Evolutionary conservation across 2,329 filamentous ascomycete species (phyloP).

Genomic region (Arthrobotrys conoides): DNA sequence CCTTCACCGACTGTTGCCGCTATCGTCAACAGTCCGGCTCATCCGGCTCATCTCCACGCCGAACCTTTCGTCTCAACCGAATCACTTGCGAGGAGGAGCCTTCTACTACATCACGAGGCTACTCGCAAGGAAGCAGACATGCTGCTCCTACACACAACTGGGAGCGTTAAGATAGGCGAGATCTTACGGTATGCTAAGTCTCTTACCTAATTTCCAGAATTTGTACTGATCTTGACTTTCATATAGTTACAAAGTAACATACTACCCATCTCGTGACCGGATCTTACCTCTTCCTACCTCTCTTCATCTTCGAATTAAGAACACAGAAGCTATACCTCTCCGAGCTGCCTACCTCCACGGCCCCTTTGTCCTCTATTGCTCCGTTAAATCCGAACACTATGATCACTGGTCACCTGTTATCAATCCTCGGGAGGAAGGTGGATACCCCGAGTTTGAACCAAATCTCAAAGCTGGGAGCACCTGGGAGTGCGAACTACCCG

Average conservation of each 20-base stretch:
- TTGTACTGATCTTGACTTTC: neutral
- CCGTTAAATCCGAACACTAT: conserved; percentile 68
- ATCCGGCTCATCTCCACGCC: conserved; percentile 40
- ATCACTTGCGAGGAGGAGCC: conserved; percentile 46
- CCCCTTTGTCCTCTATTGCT: conserved; percentile 89
- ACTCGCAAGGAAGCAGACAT: conserved; percentile 70
- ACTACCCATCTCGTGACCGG: conserved; percentile 88
- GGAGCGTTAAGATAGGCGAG: conserved; percentile 93
- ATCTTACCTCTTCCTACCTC: conserved; percentile 87
- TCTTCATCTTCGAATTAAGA: conserved; percentile 89
- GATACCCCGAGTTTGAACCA: conserved; percentile 86
- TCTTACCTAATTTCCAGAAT: neutral
- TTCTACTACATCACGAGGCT: conserved; percentile 52
- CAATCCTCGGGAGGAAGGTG: conserved; percentile 73
- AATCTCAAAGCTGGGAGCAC: conserved; percentile 93
- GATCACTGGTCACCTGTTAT: conserved; percentile 66
- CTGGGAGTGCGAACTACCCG: conserved; percentile 83
- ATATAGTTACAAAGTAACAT: conserved; percentile 82
- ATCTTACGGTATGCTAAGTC: conserved; percentile 79
- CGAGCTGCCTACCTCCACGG: conserved; percentile 97
- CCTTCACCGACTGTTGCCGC: conserved; percentile 55
- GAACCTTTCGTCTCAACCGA: conserved; percentile 43
- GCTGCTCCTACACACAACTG: conserved; percentile 91
- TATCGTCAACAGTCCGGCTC: conserved; percentile 55
- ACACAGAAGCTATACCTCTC: conserved; percentile 88